Evolutionary conservation across 208 protist species (phyloP), one percentile per base, ranked within the genome.

Genomic region (Acanthamoeba triangularis): DNA sequence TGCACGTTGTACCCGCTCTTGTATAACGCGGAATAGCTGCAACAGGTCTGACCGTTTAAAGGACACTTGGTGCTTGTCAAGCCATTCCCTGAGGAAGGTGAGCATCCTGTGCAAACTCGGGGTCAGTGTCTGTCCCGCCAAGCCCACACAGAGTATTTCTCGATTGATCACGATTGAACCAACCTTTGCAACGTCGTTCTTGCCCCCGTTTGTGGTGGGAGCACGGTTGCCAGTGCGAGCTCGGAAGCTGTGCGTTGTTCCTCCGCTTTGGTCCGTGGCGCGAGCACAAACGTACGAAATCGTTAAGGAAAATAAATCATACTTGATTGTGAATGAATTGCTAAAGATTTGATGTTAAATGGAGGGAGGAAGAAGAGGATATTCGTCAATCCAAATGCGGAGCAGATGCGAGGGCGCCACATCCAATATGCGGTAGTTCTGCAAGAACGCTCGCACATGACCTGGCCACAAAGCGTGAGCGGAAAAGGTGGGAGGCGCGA

Each of bases 371-470:
- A 10, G 28, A 11, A 28, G 28, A 67, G 61, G 61, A 67, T 67
- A 67, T 67, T 67, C 61, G 8, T 67, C 61, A 1, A 67, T 67
- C 61, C 61, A 67, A 1, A 67, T 23, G 14, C 61, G 61, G 8
- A 67, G 61, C 8, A 67, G 61, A 67, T n/a, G 61, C 23, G 69
- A 78, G 11, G 69, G 33, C 14, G 25, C n/a, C 14, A 47, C 69
- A 78, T 78, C 69, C 2, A 78, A 23, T 10, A 78, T 78, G 69
- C 69, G 69, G 13, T 78, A 78, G 37, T 47, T 78, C 33, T 78
- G 69, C 30, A 78, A 25, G 69, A 78, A 78, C 30, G 69, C 69
- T 18, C 69, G n/a, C 69, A 78, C 69, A 47, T 44, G 7, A 35
- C 69, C 69, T 78, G 37, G 14, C 52, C 52, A 78, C 69, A 78